Evolutionary conservation across 805 yeast genomes (phyloP), one percentile per base, ranked within the genome.

Genomic region (Pachysolen tannophilus): DNA sequence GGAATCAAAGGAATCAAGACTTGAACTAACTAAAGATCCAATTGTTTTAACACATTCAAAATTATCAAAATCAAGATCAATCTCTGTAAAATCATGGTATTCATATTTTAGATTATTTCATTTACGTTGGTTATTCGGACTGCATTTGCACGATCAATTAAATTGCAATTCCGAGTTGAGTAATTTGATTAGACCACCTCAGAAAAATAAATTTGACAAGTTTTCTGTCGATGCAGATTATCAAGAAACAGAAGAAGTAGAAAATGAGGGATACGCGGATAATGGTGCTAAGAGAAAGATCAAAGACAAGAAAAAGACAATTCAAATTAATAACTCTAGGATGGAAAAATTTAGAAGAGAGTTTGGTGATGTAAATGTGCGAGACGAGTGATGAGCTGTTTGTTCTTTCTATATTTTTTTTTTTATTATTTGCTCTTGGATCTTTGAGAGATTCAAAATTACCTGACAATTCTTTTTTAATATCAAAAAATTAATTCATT

Each of bases 31-130:
- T 1, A 57, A 64, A 7, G 38, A 33, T 9, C 44, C 44, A 8
- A n/a, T 37, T 8, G 38, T 38, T n/a, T 33, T 53, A 14, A 44
- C 52, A 7, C 58, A 61, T 26, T 58, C 72, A 34, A 61, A 63
- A 35, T 44, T 72, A 27, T 64, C 67, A 14, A 69, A 69, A 45
- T 56, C 67, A 15, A 68, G 58, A 43, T 53, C 69, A 1, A 49
- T 73, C 23, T 60, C 67, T 8, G 68, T 73, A 20, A 68, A 63
- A 33, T 56, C 68, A 23, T 73, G 79, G 77, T 66, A 54, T 42
- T 60, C 69, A 30, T 69, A 67, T 47, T 48, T 68, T 33, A 55
- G 79, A 27, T 52, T 72, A 34, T 55, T 69, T 24, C 67, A 64
- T 36, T 55, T 73, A 43, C 65, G 67, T 40, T 73, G 73, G 65